phyloP scores from a whole-genome alignment of 257 asterid species.

The Solanum ossicruentum region DNA sequence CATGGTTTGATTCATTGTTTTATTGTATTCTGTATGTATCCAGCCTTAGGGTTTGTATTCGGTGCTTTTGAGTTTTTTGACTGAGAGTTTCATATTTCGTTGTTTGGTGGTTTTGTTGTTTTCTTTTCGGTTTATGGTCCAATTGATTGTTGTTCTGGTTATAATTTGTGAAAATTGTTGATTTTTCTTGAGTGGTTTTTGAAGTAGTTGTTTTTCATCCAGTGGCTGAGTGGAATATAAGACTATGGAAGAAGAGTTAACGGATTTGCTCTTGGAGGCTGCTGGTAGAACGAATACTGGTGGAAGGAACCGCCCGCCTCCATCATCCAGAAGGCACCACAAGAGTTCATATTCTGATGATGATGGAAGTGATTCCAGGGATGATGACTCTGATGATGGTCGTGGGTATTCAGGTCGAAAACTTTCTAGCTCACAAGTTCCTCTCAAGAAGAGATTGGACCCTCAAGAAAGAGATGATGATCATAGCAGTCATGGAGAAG shows the following conservation, averaged over 20 bases:
- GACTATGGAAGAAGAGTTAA: constrained; percentile 80
- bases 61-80: neutral
- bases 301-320: constrained; percentile 55
- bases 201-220: neutral
- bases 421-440: constrained; percentile 75
- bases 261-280: constrained; percentile 77
- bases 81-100: neutral
- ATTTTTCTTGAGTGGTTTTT: neutral
- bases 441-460: constrained; percentile 86
- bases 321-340: constrained; percentile 55
- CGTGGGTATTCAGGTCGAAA: constrained; percentile 61
- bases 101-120: neutral
- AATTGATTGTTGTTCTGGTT: neutral
- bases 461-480: constrained; percentile 66
- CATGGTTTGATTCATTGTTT: neutral
- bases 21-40: neutral
- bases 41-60: neutral
- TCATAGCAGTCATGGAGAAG: constrained; percentile 51
- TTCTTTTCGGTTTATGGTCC: neutral
- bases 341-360: constrained; percentile 60
- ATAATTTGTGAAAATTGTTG: neutral
- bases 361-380: constrained; percentile 80
- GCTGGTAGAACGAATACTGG: constrained; percentile 68
- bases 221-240: neutral
- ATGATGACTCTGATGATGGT: constrained; percentile 77